Percentiles rank a stretch among this genome's conserved stretches.
Conservation (phyloP, 2,329 filamentous ascomycete species). For the Huntiella bhutanensis region DNA sequence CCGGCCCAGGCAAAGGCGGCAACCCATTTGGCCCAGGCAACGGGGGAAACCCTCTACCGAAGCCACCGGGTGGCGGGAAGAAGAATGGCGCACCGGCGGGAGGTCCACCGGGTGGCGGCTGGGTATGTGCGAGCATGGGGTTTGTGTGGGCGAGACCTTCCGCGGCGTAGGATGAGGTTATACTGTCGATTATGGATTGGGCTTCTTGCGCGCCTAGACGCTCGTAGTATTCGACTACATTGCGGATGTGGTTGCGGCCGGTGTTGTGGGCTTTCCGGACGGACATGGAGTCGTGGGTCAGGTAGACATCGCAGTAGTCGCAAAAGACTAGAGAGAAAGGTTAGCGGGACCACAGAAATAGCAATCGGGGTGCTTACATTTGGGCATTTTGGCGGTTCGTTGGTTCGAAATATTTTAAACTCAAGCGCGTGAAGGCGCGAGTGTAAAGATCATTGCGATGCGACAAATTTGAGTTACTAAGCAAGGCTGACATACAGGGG, state of each 20-base stretch:
- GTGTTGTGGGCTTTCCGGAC: slow-evolving; percentile 97
- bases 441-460: too few relatives aligned
- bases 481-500: neutral
- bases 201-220: slow-evolving; percentile 98
- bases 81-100: slow-evolving; percentile 22
- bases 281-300: slow-evolving; percentile 99
- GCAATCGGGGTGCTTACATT: slow-evolving; percentile 47
- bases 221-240: slow-evolving; percentile 97
- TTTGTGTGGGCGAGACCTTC: slow-evolving; percentile 79
- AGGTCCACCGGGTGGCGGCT: slow-evolving; percentile 23
- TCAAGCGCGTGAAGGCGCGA: too few relatives aligned
- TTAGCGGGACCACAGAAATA: slow-evolving; percentile 18
- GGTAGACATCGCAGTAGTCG: slow-evolving; percentile 99
- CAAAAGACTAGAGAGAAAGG: slow-evolving; percentile 16
- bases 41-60: slow-evolving; percentile 19
- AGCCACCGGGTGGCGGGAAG: slow-evolving; percentile 20
- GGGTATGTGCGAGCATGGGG: slow-evolving; percentile 59
- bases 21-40: neutral
- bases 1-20: neutral
- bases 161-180: slow-evolving; percentile 85
- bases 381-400: slow-evolving; percentile 47
- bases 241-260: slow-evolving; percentile 88
- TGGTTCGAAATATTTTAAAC: neutral
- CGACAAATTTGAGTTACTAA: neutral
- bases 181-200: slow-evolving; percentile 94